Evolutionary conservation across 306 rosid genomes (phyloP).

Genomic region (Lablab purpureus): DNA sequence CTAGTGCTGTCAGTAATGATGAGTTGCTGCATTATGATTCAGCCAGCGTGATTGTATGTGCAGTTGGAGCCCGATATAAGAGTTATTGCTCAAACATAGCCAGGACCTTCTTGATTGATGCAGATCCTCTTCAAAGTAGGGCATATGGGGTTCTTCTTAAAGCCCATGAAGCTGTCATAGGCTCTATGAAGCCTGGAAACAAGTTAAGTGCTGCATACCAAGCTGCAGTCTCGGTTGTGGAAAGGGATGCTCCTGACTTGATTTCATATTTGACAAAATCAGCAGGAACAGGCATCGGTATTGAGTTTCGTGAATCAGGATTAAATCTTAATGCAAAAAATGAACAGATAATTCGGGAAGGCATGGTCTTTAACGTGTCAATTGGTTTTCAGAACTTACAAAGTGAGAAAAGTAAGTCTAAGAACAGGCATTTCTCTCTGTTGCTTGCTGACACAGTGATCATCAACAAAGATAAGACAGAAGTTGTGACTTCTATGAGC

Average conservation of each 20-base stretch:
- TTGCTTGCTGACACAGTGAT: constrained; percentile 88
- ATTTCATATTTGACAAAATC: constrained; percentile 77
- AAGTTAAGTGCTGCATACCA: constrained; percentile 72
- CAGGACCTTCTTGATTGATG: constrained; percentile 90
- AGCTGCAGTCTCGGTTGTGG: constrained; percentile 82
- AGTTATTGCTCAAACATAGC: constrained; percentile 94
- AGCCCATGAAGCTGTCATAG: constrained; percentile 84
- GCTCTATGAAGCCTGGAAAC: constrained; percentile 75
- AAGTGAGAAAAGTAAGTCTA: constrained; percentile 56
- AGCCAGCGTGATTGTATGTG: constrained; percentile 90
- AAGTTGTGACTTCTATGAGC: constrained; percentile 69
- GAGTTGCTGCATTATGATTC: constrained; percentile 82
- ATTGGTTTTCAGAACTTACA: constrained; percentile 90
- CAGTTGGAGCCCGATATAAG: constrained; percentile 89
- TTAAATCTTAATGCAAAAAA: constrained; percentile 85
- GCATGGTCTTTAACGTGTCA: constrained; percentile 90
- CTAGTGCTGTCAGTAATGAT: constrained; percentile 96
- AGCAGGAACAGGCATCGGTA: constrained; percentile 93
- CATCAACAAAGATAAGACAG: constrained; percentile 69
- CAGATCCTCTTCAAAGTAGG: constrained; percentile 81
- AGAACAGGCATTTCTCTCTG: constrained; percentile 70
- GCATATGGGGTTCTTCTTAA: constrained; percentile 87
- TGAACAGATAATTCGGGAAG: constrained; percentile 74
- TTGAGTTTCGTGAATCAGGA: constrained; percentile 97
- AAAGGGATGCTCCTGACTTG: constrained; percentile 87